These are phyloP conservation scores for Lophiostoma macrostomum DNA, from an alignment of 495 filamentous ascomycete species.

Conservation along the genomic window DNA sequence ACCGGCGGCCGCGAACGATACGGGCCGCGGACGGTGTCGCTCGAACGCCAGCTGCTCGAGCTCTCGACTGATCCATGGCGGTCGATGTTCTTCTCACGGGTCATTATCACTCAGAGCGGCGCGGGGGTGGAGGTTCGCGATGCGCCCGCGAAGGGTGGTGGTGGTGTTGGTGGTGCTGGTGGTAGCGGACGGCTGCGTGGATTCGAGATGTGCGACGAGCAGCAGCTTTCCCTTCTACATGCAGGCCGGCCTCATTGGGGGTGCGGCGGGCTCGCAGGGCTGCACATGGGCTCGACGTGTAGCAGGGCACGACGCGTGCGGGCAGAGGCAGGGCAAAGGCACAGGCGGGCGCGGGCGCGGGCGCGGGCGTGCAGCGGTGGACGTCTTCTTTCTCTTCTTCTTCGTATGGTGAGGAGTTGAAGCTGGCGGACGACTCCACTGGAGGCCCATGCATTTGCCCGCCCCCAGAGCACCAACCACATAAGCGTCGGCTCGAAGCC, in stretches of 20 bases:
- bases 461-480: neutral
- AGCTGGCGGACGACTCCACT: neutral
- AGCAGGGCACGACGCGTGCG: neutral
- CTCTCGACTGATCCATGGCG: constrained; percentile 63
- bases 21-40: constrained; percentile 55
- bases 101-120: constrained; percentile 44
- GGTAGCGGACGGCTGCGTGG: constrained; percentile 11
- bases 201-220: constrained; percentile 12
- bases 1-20: constrained; percentile 50
- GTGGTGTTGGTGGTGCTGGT: neutral
- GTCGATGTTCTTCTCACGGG: constrained; percentile 53
- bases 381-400: neutral
- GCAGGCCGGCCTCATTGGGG: constrained; percentile 27
- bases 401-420: constrained; percentile 7
- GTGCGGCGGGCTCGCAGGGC: neutral
- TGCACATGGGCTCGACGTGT: constrained; percentile 7
- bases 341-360: neutral
- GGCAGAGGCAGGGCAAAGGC: neutral
- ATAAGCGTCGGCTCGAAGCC: constrained; percentile 8
- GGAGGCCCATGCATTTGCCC: neutral
- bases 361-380: neutral
- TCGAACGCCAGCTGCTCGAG: constrained; percentile 59
- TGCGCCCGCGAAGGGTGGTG: constrained; percentile 4
- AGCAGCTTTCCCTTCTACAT: constrained; percentile 9
- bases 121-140: constrained; percentile 5